phyloP scores from a whole-genome alignment of 2,329 filamentous ascomycete genomes.

The Diaporthe ilicicola region DNA sequence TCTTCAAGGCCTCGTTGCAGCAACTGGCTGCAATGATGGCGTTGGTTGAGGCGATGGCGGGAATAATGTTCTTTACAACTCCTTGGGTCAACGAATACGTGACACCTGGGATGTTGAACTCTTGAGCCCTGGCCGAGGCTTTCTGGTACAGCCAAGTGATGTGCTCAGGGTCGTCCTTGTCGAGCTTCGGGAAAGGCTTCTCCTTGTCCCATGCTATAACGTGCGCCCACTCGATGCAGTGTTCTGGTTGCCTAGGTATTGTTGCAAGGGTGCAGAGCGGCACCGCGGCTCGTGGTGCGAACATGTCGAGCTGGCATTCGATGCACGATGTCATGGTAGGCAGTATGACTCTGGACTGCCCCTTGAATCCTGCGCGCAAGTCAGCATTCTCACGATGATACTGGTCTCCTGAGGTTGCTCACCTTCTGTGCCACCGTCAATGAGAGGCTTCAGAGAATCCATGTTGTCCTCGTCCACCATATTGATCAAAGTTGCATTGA shows the following conservation, averaged over 20 bases:
- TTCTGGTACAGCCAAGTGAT: conserved; percentile 96
- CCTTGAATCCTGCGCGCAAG: conserved; percentile 80
- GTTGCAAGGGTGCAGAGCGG: conserved; percentile 96
- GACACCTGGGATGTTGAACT: conserved; percentile 91
- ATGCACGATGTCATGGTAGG: conserved; percentile 95
- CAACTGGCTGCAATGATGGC: conserved; percentile 95
- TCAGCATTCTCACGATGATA: not conserved
- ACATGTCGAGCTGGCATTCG: conserved; percentile 98
- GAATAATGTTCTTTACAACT: conserved; percentile 99
- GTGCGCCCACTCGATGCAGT: conserved; percentile 99
- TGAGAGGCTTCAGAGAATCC: conserved; percentile 89
- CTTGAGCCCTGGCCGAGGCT: conserved; percentile 79
- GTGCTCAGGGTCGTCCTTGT: conserved; percentile 96
- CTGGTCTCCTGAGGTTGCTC: conserved; percentile 29
- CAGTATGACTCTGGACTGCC: conserved; percentile 90
- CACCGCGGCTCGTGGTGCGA: conserved; percentile 95
- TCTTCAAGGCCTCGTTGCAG: conserved; percentile 97
- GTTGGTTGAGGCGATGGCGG: conserved; percentile 96
- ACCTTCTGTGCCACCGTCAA: conserved; percentile 96
- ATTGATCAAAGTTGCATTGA: conserved; percentile 90
- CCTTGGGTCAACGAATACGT: conserved; percentile 97
- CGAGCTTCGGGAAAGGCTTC: conserved; percentile 82
- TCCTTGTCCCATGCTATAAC: conserved; percentile 96
- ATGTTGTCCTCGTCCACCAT: conserved; percentile 87
- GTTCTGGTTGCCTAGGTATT: conserved; percentile 95